Conservation (phyloP, 345 rosid species). For the Euclidium syriacum region DNA sequence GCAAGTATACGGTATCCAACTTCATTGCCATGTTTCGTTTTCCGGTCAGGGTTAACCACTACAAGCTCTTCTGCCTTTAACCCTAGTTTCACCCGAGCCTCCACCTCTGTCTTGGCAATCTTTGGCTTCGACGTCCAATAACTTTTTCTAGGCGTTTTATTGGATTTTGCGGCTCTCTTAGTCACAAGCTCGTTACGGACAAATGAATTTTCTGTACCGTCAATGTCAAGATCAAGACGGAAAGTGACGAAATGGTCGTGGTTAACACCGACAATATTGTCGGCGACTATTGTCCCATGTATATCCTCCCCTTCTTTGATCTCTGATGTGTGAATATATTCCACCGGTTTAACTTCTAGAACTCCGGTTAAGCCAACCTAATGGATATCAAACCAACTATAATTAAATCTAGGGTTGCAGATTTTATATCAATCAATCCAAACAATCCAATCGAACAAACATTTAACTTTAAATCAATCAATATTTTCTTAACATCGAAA, state of each 20-base stretch:
- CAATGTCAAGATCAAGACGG: constrained; percentile 52
- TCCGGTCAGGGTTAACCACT: constrained; percentile 41
- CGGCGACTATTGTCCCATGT: constrained; percentile 46
- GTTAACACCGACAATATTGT: constrained; percentile 35
- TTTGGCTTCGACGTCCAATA: constrained; percentile 42
- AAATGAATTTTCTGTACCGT: constrained; percentile 43
- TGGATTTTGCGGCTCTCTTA: constrained; percentile 4
- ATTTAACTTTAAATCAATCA: too few species aligned
- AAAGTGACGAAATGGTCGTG: constrained; percentile 54
- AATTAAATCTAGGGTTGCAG: too few species aligned
- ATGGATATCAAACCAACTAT: too few species aligned
- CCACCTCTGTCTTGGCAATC: constrained; percentile 43
- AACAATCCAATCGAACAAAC: too few species aligned
- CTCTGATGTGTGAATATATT: constrained; percentile 32
- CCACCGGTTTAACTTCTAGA: constrained; percentile 36
- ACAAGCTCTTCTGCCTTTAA: constrained; percentile 24
- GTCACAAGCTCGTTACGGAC: constrained; percentile 37
- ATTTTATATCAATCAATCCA: too few species aligned
- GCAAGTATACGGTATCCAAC: constrained; percentile 45
- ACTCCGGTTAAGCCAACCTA: constrained; percentile 54
- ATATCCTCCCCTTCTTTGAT: constrained; percentile 29
- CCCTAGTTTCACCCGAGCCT: constrained; percentile 35
- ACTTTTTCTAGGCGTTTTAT: constrained; percentile 40
- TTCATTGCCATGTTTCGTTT: constrained; percentile 40
- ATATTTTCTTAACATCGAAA: too few species aligned